Evolutionary conservation across 768 basidiomycete genomes (phyloP), one percentile per base, ranked within the genome.

Genomic region (Polyporus arcularius): DNA sequence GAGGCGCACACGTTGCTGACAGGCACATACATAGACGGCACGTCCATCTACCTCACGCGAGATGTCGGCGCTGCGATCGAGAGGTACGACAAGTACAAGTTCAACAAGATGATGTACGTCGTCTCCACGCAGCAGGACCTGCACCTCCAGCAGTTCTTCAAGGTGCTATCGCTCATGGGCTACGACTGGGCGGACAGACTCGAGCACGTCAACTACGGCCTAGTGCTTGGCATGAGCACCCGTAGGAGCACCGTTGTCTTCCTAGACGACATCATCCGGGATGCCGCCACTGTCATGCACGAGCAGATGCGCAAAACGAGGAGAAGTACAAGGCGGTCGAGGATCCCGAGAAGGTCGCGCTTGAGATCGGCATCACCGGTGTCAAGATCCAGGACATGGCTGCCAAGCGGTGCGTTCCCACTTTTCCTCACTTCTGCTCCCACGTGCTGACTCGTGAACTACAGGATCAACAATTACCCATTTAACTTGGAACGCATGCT

Each of bases 311-410:
- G 79, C 74, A 88, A 88, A 98, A 98, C 72, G 88, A 93, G 76
- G 94, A 87, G 54, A 99, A 98, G 75, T 98, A 96, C 69, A 83
- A 79, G 4, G 86, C 88, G 28, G 82, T 99, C 40, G 92, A 93
- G 68, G 86, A 99, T 73, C 96, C 96, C 1, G 89, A 92, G 70
- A 76, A 74, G 49, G 89, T 88, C 48, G 84, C 85, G 58, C 80
- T 82, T 63, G 91, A 96, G 74, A 87, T 98, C 50, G 97, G 96
- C 18, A 94, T 97, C 68, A 90, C 94, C 0, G 94, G 94, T 3
- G 89, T 99, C 66, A 98, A 98, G 79, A 95, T 99, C 61, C 97
- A 99, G 75, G 95, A 97, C 71, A 95, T 96, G 94, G 83, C 90
- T 45, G 94, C 93, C 14, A 96, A 94, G 73, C 80, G 94, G 94